A percentile compares a stretch with the other conserved stretches of the same genome.
phyloP scores from a whole-genome alignment of 192 early-diverging fungal species.

The Gonapodya prolifera region DNA sequence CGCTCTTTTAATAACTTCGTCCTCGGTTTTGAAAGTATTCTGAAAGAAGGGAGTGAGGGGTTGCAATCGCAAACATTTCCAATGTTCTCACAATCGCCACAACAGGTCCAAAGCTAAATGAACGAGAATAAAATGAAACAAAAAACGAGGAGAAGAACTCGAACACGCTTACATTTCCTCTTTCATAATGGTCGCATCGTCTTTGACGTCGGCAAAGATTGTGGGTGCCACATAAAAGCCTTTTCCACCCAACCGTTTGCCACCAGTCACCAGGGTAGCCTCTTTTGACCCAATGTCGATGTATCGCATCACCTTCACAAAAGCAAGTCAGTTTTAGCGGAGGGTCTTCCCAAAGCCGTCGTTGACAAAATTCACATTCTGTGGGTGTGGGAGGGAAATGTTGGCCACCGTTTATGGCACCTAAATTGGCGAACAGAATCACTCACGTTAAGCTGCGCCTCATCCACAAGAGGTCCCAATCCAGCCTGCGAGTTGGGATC shows the following conservation, averaged over 20 bases:
- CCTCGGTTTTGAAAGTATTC: slow-evolving; percentile 5
- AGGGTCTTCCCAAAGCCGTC: no score
- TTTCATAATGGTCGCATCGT: background rate
- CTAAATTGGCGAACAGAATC: no score
- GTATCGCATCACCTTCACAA: slow-evolving; percentile 13
- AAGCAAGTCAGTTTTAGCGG: no score
- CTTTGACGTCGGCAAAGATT: background rate
- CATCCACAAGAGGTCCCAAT: background rate
- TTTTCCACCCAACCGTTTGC: background rate
- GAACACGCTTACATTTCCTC: slow-evolving; percentile 21
- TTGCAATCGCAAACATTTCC: background rate
- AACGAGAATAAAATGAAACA: slow-evolving; percentile 32
- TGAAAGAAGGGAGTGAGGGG: background rate
- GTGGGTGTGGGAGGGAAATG: no score
- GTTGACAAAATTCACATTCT: no score
- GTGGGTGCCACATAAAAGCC: background rate
- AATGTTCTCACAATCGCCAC: slow-evolving; percentile 2
- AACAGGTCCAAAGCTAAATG: slow-evolving; percentile 18
- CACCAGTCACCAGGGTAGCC: background rate
- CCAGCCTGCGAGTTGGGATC: background rate
- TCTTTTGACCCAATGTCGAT: background rate
- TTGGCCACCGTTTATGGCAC: no score
- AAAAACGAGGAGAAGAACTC: background rate
- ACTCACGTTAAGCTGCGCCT: background rate
- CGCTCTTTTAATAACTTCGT: background rate